Conservation (phyloP, 306 rosid species). For the Luffa acutangula region DNA sequence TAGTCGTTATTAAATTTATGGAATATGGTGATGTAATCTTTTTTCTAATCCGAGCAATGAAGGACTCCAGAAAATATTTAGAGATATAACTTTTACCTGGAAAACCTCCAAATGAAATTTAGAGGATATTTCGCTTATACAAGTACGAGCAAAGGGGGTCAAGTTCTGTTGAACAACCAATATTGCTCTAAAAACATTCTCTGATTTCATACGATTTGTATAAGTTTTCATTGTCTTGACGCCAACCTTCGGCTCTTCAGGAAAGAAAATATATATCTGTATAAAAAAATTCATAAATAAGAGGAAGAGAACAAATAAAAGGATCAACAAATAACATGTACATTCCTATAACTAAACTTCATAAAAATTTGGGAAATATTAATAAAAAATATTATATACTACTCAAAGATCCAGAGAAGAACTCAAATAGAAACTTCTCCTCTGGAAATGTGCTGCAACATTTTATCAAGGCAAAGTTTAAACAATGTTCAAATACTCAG, state of each 20-base stretch:
- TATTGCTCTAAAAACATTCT: conserved; percentile 52
- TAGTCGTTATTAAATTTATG: background rate
- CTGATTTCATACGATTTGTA: conserved; percentile 50
- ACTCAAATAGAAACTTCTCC: background rate
- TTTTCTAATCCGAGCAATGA: background rate
- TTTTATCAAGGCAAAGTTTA: background rate
- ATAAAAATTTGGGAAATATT: background rate
- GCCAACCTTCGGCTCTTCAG: conserved; percentile 54
- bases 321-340: background rate
- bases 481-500: background rate
- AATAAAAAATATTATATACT: background rate
- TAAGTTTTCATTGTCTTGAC: conserved; percentile 42
- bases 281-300: background rate
- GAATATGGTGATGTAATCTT: background rate
- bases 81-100: conserved; percentile 35
- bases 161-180: conserved; percentile 49
- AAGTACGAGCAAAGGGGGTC: conserved; percentile 38
- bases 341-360: background rate
- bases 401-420: background rate
- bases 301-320: background rate
- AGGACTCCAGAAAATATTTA: background rate
- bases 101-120: conserved; percentile 64
- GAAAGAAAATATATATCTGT: conserved; percentile 72
- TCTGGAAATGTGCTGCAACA: background rate
- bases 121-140: conserved; percentile 32